phyloP scores from a whole-genome alignment of 495 filamentous ascomycete genomes.

The Hyaloscypha finlandica region DNA sequence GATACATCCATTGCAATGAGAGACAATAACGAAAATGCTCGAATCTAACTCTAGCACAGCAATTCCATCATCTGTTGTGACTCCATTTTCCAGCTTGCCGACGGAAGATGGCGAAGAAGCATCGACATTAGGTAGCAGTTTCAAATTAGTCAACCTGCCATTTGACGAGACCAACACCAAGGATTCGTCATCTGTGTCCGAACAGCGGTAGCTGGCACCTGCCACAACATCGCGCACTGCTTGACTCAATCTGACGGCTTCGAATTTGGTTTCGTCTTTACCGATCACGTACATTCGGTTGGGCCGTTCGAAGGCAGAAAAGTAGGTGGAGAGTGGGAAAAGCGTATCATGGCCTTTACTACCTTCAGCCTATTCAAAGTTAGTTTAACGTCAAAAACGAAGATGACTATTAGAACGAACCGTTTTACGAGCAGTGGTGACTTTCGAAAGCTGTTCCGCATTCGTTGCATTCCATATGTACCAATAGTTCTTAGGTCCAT shows the following conservation, averaged over 20 bases:
- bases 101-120: too few species aligned
- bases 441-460: too few species aligned
- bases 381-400: too few species aligned
- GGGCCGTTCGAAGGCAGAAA: conserved; percentile 17
- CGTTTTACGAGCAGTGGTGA: too few species aligned
- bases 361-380: neutral
- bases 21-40: conserved; percentile 3
- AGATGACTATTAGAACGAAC: too few species aligned
- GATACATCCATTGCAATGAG: conserved; percentile 9
- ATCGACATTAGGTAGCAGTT: neutral
- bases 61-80: neutral
- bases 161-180: conserved; percentile 6
- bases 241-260: neutral
- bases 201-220: conserved; percentile 4
- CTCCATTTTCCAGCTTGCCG: conserved; percentile 1
- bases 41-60: neutral
- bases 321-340: conserved; percentile 13
- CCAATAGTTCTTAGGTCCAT: too few species aligned
- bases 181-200: neutral
- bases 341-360: conserved; percentile 1
- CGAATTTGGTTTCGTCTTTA: neutral
- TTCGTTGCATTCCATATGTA: too few species aligned
- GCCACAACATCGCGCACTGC: neutral
- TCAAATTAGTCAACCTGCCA: neutral
- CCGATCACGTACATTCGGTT: conserved; percentile 12